phyloP scores from a whole-genome alignment of 2,329 filamentous ascomycete species.

The Phaeoacremonium minimum region DNA sequence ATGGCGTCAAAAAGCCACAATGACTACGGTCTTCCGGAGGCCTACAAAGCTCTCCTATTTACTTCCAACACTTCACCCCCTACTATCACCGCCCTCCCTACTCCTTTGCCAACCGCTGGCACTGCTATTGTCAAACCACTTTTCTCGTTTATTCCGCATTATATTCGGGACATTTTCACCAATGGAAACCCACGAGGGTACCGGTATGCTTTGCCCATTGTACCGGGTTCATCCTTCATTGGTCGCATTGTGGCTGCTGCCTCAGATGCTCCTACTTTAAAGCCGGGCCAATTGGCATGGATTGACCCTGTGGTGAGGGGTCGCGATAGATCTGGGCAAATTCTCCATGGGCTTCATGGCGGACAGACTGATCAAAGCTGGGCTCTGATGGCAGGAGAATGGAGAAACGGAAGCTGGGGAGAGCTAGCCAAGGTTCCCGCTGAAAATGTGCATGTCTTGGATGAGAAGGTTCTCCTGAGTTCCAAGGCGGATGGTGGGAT shows the following conservation, averaged over 20 bases:
- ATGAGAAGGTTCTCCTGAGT: constrained; percentile 13
- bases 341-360: constrained; percentile 14
- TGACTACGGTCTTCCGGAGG: background rate
- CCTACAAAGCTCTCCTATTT: constrained; percentile 5
- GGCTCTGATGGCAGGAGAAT: constrained; percentile 3
- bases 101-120: constrained; percentile 4
- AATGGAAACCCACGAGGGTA: constrained; percentile 9
- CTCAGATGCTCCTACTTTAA: constrained; percentile 11
- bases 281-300: constrained; percentile 14
- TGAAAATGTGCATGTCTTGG: constrained; percentile 16
- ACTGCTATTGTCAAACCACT: constrained; percentile 11
- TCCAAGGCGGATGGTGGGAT: constrained; percentile 8
- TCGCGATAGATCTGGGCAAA: constrained; percentile 11
- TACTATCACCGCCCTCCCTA: constrained; percentile 3
- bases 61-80: background rate
- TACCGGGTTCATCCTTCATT: constrained; percentile 10
- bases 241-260: constrained; percentile 13
- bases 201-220: constrained; percentile 16
- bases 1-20: background rate
- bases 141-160: constrained; percentile 6
- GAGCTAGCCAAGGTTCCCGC: constrained; percentile 10
- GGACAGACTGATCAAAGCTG: constrained; percentile 5
- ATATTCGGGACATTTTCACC: constrained; percentile 8
- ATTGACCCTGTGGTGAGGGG: constrained; percentile 12
- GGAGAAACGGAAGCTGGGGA: constrained; percentile 4